A percentile compares a stretch with the other conserved stretches of the same genome.
phyloP scores from a whole-genome alignment of 2,329 filamentous ascomycete genomes.

The Alternaria rosae region DNA sequence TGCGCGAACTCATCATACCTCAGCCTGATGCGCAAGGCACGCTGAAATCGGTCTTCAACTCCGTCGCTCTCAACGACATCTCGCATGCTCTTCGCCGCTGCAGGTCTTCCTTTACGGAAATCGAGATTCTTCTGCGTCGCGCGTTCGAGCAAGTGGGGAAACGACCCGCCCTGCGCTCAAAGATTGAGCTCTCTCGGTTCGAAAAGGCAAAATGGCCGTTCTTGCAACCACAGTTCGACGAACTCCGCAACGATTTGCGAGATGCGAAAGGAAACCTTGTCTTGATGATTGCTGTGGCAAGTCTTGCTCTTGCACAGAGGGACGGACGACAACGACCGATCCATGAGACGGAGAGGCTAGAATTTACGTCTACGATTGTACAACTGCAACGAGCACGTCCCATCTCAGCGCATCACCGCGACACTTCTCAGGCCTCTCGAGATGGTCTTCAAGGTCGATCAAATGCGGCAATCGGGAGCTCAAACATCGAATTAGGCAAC shows the following conservation, averaged over 20 bases:
- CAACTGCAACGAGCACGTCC: neutral
- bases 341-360: neutral
- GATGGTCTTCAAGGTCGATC: no score
- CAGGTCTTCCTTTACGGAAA: neutral
- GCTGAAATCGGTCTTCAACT: conserved; percentile 9
- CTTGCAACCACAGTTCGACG: conserved; percentile 12
- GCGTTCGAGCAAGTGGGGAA: neutral
- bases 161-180: neutral
- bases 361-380: neutral
- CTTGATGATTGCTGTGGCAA: conserved; percentile 13
- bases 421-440: no score
- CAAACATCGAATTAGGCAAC: no score
- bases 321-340: neutral
- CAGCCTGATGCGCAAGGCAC: conserved; percentile 3
- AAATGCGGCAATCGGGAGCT: no score
- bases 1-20: conserved; percentile 11
- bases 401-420: no score
- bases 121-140: neutral
- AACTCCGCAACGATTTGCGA: conserved; percentile 9
- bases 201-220: conserved; percentile 21
- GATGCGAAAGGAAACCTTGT: conserved; percentile 13
- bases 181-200: neutral
- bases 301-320: neutral
- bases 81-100: neutral
- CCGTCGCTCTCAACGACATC: neutral